Conservation (phyloP, 352 stramenopile species). For the Phytophthora aleatoria region DNA sequence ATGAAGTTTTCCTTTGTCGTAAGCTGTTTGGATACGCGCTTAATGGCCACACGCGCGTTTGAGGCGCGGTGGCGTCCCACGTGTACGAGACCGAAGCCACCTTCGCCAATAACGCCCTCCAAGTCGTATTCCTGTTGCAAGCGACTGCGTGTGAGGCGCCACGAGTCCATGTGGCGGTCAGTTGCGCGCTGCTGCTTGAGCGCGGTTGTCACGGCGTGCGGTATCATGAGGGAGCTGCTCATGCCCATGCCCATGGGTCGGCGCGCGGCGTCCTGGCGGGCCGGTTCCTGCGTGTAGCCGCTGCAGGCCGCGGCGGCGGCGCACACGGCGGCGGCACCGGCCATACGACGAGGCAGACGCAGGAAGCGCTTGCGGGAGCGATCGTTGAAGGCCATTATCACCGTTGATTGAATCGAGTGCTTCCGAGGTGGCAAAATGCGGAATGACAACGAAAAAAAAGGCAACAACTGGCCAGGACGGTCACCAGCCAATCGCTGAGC, state of each 20-base stretch:
- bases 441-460: conserved; percentile 20
- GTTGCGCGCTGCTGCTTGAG: conserved; percentile 16
- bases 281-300: conserved; percentile 4
- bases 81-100: conserved; percentile 54
- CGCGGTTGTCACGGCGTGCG: conserved; percentile 7
- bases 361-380: conserved; percentile 20
- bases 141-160: conserved; percentile 21
- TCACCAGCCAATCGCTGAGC: conserved; percentile 14
- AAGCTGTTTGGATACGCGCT: conserved; percentile 51
- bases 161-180: conserved; percentile 13
- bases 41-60: conserved; percentile 58
- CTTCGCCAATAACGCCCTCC: conserved; percentile 51
- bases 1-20: conserved; percentile 57
- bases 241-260: conserved; percentile 9
- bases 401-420: not conserved
- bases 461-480: conserved; percentile 1
- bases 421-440: conserved; percentile 17
- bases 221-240: conserved; percentile 8
- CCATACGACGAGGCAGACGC: conserved; percentile 31
- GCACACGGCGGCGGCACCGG: conserved; percentile 26
- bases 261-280: conserved; percentile 18
- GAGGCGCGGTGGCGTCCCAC: conserved; percentile 46
- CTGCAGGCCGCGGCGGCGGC: conserved; percentile 20
- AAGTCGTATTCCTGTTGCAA: conserved; percentile 54
- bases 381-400: conserved; percentile 26